Evolutionary conservation across 805 yeast genomes (phyloP), one percentile per base, ranked within the genome.

Genomic region (Nakazawaea holstii): DNA sequence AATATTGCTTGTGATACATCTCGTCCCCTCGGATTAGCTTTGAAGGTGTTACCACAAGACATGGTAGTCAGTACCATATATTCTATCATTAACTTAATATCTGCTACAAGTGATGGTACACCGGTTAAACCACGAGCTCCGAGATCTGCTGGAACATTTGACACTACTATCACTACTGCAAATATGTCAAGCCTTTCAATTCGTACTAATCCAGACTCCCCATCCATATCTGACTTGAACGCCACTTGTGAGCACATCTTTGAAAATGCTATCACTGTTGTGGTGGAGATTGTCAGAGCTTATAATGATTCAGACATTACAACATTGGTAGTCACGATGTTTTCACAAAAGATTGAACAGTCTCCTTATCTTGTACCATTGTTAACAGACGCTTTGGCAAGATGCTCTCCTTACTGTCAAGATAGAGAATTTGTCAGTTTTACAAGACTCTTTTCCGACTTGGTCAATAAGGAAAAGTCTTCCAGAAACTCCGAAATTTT

Each of bases 41-140:
- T 87, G 54, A 77, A 76, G 48, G 77, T 79, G 8, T 69, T 86
- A 45, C 79, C 90, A 15, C 92, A 89, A 58, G 97, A 90, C 59
- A 79, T 87, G 1, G 82, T 86, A 20, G 87, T 90, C 8, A 83
- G 96, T 7, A 77, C 92, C 1, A 80, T 94, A 44, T 94, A 94
- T 65, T 82, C 95, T 0, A 72, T 92, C 53, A 80, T 87, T 15
- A 94, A 94, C 60, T 62, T 86, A 50, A 66, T 92, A 30, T 44
- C 77, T 72, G 45, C 82, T 75, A 13, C 76, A 66, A 50, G 75
- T 67, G 55, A 67, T 59, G 43, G 55, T 58, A 36, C 61, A 56
- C 42, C 65, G 63, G 4, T 49, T 64, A 17, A 64, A 65, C 50
- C 50, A 46, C 70, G 66, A 37, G 48, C 26, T 38, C 54, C 11